Percentiles rank a stretch among this genome's conserved stretches.
phyloP scores from a whole-genome alignment of 768 basidiomycete species.

The Tricholoma furcatifolium region DNA sequence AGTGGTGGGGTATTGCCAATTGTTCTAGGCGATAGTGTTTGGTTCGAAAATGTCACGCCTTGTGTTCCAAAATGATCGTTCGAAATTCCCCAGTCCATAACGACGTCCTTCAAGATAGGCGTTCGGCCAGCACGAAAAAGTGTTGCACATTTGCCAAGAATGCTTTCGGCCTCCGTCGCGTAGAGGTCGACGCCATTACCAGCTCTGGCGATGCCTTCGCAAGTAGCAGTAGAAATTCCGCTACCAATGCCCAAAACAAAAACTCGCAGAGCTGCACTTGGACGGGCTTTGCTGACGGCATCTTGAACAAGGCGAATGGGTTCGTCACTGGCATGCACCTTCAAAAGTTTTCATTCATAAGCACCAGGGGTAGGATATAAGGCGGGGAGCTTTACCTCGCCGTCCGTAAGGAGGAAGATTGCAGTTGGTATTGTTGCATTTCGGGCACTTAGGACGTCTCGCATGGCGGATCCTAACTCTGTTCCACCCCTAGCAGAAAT shows the following conservation, averaged over 20 bases:
- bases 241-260: slow-evolving; percentile 61
- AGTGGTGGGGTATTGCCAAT: slow-evolving; percentile 27
- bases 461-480: slow-evolving; percentile 43
- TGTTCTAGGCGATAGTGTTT: slow-evolving; percentile 15
- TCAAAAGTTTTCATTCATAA: background rate
- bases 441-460: slow-evolving; percentile 34
- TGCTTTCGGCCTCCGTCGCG: slow-evolving; percentile 43
- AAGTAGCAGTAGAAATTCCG: slow-evolving; percentile 46
- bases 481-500: slow-evolving; percentile 55
- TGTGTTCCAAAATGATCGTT: slow-evolving; percentile 19
- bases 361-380: background rate
- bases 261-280: slow-evolving; percentile 39
- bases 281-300: slow-evolving; percentile 31
- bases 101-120: slow-evolving; percentile 41
- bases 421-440: slow-evolving; percentile 37
- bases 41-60: slow-evolving; percentile 18
- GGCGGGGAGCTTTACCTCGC: slow-evolving; percentile 31
- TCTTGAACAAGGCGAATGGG: slow-evolving; percentile 22
- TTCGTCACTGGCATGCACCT: slow-evolving; percentile 23
- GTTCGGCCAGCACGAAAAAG: slow-evolving; percentile 52
- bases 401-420: slow-evolving; percentile 61
- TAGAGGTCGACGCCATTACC: slow-evolving; percentile 53
- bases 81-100: slow-evolving; percentile 50
- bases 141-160: slow-evolving; percentile 45
- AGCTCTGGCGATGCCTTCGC: slow-evolving; percentile 50